Conservation (phyloP, 805 yeast genomes). For the Candida boleticola region DNA sequence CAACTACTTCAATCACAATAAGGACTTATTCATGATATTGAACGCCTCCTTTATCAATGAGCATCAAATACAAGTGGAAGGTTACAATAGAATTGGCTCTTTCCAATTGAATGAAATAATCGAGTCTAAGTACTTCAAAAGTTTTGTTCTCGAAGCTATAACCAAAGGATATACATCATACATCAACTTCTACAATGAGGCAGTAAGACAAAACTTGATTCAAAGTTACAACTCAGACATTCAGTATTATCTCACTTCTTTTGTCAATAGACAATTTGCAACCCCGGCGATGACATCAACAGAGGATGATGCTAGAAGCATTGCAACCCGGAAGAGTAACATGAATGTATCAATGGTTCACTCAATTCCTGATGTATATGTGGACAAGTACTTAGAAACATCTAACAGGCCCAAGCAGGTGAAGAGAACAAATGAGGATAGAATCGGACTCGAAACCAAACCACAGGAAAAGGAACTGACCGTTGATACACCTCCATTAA, state of each 20-base stretch:
- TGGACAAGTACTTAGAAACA: neutral
- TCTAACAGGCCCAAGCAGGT: neutral
- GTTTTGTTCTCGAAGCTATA: slow-evolving; percentile 20
- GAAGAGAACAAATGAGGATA: neutral
- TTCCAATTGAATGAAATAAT: slow-evolving; percentile 22
- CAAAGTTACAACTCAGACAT: slow-evolving; percentile 17
- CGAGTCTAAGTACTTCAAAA: slow-evolving; percentile 17
- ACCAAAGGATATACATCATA: slow-evolving; percentile 17
- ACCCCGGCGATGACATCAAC: neutral
- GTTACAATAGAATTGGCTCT: slow-evolving; percentile 14
- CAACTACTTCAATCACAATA: slow-evolving; percentile 31
- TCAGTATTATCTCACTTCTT: slow-evolving; percentile 11
- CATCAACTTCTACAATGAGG: slow-evolving; percentile 20
- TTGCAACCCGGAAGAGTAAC: neutral
- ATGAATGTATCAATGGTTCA: neutral
- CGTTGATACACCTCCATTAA: neutral
- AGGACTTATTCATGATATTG: slow-evolving; percentile 45
- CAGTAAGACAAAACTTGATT: slow-evolving; percentile 19
- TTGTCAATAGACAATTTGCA: slow-evolving; percentile 3
- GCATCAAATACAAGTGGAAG: slow-evolving; percentile 15
- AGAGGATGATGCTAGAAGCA: slow-evolving; percentile 2
- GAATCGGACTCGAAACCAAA: neutral
- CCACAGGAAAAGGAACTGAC: neutral
- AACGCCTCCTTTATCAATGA: slow-evolving; percentile 43
- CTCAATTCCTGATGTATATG: slow-evolving; percentile 5